Evolutionary conservation across 495 filamentous ascomycete genomes (phyloP), one percentile per base, ranked within the genome.

Genomic region (Astrothelium macrocarpum): DNA sequence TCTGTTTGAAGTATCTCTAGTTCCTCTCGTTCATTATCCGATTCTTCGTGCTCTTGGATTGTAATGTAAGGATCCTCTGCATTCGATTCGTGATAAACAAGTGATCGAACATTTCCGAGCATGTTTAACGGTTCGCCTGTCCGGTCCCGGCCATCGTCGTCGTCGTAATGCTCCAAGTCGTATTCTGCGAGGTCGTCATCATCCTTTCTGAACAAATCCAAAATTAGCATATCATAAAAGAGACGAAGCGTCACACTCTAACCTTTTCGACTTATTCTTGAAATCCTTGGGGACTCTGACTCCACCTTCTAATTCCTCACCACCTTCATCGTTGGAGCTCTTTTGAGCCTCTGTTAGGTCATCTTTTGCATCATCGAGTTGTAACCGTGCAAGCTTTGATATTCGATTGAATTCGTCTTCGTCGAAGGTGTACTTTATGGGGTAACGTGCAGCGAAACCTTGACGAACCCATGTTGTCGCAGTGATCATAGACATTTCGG

Each of bases 61-160:
- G 90, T 95, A 67, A 99, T 95, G 74, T 99, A 97, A 2, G 94
- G 94, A 71, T 99, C 95, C 36, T 93, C 88, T 70, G 90, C 87
- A 73, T 95, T 92, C 34, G 89, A 89, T 66, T 90, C 82, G 79
- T 99, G 90, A 74, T 95, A 99, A 7, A 91, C 91, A 20, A 99
- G 78, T 31, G 88, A 90, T 74, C 91, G 91, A 68, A 95, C 85
- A 67, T 96, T 96, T 63, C 92, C 93, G 73, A 99, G 96, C 86
- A 96, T 95, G 67, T 86, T 88, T 82, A 91, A 87, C 58, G 85
- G 80, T 72, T 87, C 79, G 29, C 80, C 84, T 46, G 81, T 84
- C 56, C 77, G 83, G 5, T 71, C 78, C 39, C 85, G 77, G 20
- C 86, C 62, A 3, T 63, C 83, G 34, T 86, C 82, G 68, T 88